phyloP scores from a whole-genome alignment of 371 early-diverging fungal genomes.

The Conidiobolus incongruus region DNA sequence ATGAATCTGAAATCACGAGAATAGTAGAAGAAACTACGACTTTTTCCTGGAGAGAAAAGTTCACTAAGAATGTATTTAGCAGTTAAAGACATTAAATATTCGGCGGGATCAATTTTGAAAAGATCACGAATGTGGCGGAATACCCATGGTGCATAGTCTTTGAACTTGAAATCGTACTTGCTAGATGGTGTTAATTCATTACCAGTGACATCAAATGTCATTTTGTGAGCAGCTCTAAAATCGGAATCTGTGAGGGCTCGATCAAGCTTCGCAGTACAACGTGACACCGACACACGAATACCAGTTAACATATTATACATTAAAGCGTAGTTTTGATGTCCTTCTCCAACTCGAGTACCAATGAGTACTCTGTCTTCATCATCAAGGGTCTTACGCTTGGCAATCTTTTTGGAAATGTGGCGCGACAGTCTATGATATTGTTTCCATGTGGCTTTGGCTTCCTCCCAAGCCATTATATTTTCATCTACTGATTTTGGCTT shows the following conservation, averaged over 20 bases:
- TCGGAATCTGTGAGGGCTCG: conserved; percentile 48
- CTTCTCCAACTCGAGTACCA: conserved; percentile 37
- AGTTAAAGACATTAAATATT: conserved; percentile 84
- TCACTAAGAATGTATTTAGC: conserved; percentile 91
- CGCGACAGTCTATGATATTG: conserved; percentile 5
- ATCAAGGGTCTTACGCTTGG: conserved; percentile 14
- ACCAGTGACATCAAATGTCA: conserved; percentile 81
- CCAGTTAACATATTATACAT: conserved; percentile 98
- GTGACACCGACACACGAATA: conserved; percentile 61
- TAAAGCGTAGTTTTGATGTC: conserved; percentile 48
- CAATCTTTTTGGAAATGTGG: conserved; percentile 11
- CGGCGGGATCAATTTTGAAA: conserved; percentile 81
- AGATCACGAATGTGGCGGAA: conserved; percentile 68
- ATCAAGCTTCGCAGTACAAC: conserved; percentile 63
- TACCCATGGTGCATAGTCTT: conserved; percentile 96
- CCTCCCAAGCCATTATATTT: conserved; percentile 1
- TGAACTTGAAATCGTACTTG: conserved; percentile 93
- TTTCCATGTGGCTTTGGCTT: conserved; percentile 6
- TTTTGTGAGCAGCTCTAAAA: conserved; percentile 69
- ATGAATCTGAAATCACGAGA: conserved; percentile 92
- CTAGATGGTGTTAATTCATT: conserved; percentile 85
- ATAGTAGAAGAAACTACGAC: conserved; percentile 90
- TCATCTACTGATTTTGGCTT: conserved; percentile 4
- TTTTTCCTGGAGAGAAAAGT: conserved; percentile 85
- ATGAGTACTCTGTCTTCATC: conserved; percentile 26